Evolutionary conservation across 495 filamentous ascomycete genomes (phyloP).

Genomic region (Xylaria nigripes): DNA sequence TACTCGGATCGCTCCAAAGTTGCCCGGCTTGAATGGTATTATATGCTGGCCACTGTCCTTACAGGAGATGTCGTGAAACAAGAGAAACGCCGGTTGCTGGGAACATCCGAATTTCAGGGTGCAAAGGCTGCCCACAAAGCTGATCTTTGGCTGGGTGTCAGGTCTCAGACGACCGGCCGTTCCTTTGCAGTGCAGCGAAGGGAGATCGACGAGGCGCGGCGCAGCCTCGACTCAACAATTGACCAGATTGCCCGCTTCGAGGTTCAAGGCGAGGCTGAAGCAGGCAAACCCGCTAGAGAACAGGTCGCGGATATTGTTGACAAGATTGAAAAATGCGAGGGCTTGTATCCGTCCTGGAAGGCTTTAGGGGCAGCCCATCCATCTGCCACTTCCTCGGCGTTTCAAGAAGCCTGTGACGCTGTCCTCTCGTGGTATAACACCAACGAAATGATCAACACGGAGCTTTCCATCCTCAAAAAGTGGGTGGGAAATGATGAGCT

Average conservation of each 20-base stretch:
- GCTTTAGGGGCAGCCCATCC: slow-evolving; percentile 66
- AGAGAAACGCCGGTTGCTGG: slow-evolving; percentile 91
- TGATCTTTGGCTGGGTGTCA: slow-evolving; percentile 86
- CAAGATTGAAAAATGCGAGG: slow-evolving; percentile 81
- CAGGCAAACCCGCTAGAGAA: slow-evolving; percentile 72
- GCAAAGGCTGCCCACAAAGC: slow-evolving; percentile 63
- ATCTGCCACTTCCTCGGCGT: slow-evolving; percentile 62
- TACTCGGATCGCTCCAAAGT: slow-evolving; percentile 79
- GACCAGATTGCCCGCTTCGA: slow-evolving; percentile 87
- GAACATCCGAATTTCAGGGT: slow-evolving; percentile 63
- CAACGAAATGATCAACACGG: slow-evolving; percentile 93
- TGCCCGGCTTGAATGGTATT: slow-evolving; percentile 94
- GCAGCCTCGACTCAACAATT: slow-evolving; percentile 58
- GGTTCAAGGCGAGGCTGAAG: slow-evolving; percentile 88
- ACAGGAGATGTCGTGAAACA: slow-evolving; percentile 96
- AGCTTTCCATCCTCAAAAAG: slow-evolving; percentile 78
- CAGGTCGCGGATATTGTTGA: slow-evolving; percentile 84
- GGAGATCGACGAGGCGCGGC: slow-evolving; percentile 72
- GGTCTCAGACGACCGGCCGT: slow-evolving; percentile 72
- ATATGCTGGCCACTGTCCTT: slow-evolving; percentile 90
- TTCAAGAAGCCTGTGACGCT: slow-evolving; percentile 71
- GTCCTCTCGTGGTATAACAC: slow-evolving; percentile 96
- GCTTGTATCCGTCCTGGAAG: slow-evolving; percentile 69
- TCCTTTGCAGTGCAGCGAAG: slow-evolving; percentile 73
- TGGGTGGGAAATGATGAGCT: slow-evolving; percentile 97